Percentiles rank a stretch among this genome's conserved stretches.
Conservation (phyloP, 140 eudicot genomes). For the Stevia rebaudiana region DNA sequence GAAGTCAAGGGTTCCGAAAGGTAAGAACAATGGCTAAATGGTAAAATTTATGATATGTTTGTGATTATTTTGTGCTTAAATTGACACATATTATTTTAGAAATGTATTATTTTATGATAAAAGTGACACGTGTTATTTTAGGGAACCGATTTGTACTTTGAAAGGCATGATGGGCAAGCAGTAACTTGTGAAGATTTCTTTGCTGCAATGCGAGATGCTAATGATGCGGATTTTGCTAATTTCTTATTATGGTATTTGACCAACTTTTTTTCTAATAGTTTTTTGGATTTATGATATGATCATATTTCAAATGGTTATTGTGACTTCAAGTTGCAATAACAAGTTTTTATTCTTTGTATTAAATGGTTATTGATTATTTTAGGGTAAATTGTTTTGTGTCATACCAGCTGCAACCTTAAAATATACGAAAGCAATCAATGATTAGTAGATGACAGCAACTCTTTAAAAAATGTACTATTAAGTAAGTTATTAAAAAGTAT, state of each 20-base stretch:
- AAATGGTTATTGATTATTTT: too few species aligned
- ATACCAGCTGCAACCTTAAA: neutral
- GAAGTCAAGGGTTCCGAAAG: constrained; percentile 82
- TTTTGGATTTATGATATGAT: neutral
- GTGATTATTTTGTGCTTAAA: neutral
- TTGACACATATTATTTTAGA: constrained; percentile 30
- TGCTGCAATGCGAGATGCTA: constrained; percentile 98
- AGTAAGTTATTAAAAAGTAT: neutral
- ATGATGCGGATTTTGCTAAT: constrained; percentile 77
- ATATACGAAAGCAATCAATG: neutral
- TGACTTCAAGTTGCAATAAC: too few species aligned
- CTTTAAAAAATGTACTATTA: neutral
- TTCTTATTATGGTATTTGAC: constrained; percentile 73
- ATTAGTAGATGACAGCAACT: neutral
- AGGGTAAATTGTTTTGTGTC: too few species aligned
- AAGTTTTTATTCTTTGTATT: too few species aligned
- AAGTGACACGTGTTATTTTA: constrained; percentile 3
- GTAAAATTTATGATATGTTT: neutral
- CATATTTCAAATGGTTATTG: neutral
- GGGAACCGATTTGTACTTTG: constrained; percentile 90
- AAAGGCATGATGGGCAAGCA: constrained; percentile 99
- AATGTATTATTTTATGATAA: neutral
- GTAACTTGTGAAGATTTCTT: constrained; percentile 97
- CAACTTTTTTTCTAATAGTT: neutral
- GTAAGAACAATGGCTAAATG: constrained; percentile 25